These are phyloP conservation scores for Dillenia suffruticosa DNA, from an alignment of 164 flowering plant genomes.

Conservation along the genomic window DNA sequence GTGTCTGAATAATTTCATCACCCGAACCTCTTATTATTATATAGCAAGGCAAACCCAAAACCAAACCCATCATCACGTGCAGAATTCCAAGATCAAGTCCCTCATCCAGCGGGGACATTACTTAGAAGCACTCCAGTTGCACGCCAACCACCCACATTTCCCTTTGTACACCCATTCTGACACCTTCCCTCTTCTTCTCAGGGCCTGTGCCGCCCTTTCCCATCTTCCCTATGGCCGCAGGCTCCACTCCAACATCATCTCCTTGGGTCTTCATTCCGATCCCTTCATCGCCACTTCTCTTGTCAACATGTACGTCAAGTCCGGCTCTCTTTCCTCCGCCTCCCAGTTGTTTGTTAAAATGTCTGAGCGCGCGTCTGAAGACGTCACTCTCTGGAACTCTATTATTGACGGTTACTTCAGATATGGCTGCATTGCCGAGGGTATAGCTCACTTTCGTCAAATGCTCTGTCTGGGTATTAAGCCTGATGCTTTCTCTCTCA, in stretches of 20 bases:
- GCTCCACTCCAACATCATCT: conserved; percentile 38
- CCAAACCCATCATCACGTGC: neutral
- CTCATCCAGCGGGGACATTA: conserved; percentile 31
- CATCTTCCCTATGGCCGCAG: conserved; percentile 32
- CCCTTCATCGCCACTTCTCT: conserved; percentile 46
- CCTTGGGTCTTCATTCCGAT: conserved; percentile 42
- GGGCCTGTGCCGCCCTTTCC: conserved; percentile 41
- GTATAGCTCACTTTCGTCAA: conserved; percentile 32
- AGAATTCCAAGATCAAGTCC: conserved; percentile 27
- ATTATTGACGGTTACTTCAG: conserved; percentile 50
- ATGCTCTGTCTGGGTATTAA: conserved; percentile 43
- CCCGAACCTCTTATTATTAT: too few relatives aligned
- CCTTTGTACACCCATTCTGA: conserved; percentile 19
- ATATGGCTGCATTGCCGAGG: conserved; percentile 30
- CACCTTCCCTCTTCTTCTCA: conserved; percentile 58
- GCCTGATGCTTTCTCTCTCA: conserved; percentile 52
- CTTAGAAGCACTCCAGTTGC: conserved; percentile 33
- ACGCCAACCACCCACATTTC: conserved; percentile 10
- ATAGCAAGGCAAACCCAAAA: too few relatives aligned
- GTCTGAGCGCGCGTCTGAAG: conserved; percentile 23
- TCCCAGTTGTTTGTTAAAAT: conserved; percentile 42
- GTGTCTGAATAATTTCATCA: too few relatives aligned
- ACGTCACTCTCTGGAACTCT: conserved; percentile 62
- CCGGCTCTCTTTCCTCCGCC: conserved; percentile 43
- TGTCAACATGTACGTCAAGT: conserved; percentile 51